Evolutionary conservation across 2,329 filamentous ascomycete species (phyloP), one percentile per base, ranked within the genome.

Genomic region (Sclerotinia spermophila): DNA sequence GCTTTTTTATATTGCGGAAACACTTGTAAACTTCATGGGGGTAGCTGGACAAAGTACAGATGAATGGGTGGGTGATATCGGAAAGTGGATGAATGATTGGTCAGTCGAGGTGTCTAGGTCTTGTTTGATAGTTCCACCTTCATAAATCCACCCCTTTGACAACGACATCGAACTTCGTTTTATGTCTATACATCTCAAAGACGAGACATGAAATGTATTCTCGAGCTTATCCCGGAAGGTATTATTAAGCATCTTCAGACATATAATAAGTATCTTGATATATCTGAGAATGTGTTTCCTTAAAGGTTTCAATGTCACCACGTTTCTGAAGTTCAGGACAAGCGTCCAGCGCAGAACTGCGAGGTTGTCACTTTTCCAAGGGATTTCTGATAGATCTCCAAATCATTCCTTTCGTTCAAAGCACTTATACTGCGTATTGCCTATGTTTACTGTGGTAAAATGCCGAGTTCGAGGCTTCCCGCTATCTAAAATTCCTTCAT

Each of bases 121-220:
- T 11, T 19, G 48, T 27, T 35, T 64, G 44, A 64, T 64, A 64
- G 30, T 15, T 24, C 30, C 61, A 64, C 61, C 61, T 64, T 64
- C 30, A 51, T 51, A 64, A 19, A 38, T 11, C n/a, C 61, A 64
- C 61, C 19, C 61, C 44, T 27, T 48, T 13, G 5, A 51, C 30
- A 38, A 64, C 61, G 42, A 51, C 61, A 35, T 64, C 24, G 8
- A 27, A 5, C 24, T 59, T 38, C 13, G 11, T n/a, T n/a, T 15
- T 58, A 58, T 58, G 38, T 58, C 6, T 21, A 33, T 17, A 38
- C 24, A 58, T 35, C 21, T 5, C 24, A 40, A 2, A 38, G 21
- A 40, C 24, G 13, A 10, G 5, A 6, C 24, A 40, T 24, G 15
- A 1, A 11, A 38, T 38, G 38, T 11, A 2, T 38, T 5, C 40